Base-by-base conservation (phyloP, 768 basidiomycete species). In the Auriscalpium vulgare region DNA sequence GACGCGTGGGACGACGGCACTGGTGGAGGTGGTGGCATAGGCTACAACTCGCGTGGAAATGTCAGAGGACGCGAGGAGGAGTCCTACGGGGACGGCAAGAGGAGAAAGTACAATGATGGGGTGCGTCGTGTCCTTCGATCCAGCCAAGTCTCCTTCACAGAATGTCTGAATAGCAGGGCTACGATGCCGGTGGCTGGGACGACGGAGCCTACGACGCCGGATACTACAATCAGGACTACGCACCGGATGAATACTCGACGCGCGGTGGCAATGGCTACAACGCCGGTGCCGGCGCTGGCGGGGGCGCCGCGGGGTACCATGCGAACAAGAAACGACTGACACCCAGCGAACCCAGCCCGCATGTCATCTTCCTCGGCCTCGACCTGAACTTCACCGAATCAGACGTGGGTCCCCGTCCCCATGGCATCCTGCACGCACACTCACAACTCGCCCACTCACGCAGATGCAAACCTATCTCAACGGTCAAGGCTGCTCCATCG, bases 361-460 rank as follows among this genome's bases (percentile, higher is more conserved):
- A 97, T 74, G 90, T 97, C 68, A 95, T 97, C 66, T 95, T 97
- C 71, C 83, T 97, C 59, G 94, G 94, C 55, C 72, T 97, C 56
- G 94, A 97, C 70, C 84, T 85, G 55, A 92, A 93, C 70, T 90
- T 95, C 66, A 87, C 87, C 53, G 94, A 97, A 77, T 84, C 87
- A 65, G 92, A 95, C 78, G 94, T 97, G 72, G 75, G 88, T 85
- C 61, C 57, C 65, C 68, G 71, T 65, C 54, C 56, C 47, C 53
- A 56, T 69, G 29, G 17, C 62, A 65, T 70, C 65, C 67, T 70
- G 58, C 64, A 54, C 50, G 54, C 55, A 60, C 52, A 59, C 44
- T 55, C 19, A 53, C 65, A 62, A 55, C 61, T 62, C 17, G 40
- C 61, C 36, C 59, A 68, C 66, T 60, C 64, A 65, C 68, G 68